A percentile compares a stretch with the other conserved stretches of the same genome.
These are phyloP conservation scores for Daedaleopsis sinensis DNA, from an alignment of 768 basidiomycete species.

Conservation along the genomic window DNA sequence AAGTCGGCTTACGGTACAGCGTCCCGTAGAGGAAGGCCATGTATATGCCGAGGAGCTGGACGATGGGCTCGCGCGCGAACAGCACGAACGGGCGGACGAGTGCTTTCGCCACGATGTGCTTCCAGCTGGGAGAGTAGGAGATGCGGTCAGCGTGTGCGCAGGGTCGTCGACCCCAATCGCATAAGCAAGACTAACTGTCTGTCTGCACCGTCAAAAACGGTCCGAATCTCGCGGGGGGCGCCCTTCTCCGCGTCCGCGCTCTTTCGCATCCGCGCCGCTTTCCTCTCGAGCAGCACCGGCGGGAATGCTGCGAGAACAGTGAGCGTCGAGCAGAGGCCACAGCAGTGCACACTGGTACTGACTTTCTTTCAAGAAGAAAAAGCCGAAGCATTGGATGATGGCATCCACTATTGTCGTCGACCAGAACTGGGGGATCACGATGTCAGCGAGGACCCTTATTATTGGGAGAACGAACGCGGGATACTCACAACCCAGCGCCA, in stretches of 20 bases:
- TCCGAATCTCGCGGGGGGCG: conserved; percentile 41
- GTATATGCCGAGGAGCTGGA: conserved; percentile 64
- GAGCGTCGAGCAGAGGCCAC: conserved; percentile 15
- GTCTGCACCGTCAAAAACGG: conserved; percentile 48
- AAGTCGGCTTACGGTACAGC: conserved; percentile 49
- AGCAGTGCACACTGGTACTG: conserved; percentile 26
- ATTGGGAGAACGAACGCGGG: background rate
- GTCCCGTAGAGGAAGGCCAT: conserved; percentile 71
- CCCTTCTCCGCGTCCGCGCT: conserved; percentile 53
- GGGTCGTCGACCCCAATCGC: no score
- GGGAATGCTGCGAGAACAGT: conserved; percentile 27
- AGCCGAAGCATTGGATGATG: conserved; percentile 53
- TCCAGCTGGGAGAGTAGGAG: conserved; percentile 48
- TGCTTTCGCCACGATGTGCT: conserved; percentile 50
- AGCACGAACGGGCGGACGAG: conserved; percentile 67
- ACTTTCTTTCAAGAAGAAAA: conserved; percentile 68
- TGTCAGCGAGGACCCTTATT: background rate
- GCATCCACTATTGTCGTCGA: conserved; percentile 62
- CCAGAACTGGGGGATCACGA: conserved; percentile 53
- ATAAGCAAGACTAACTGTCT: conserved; percentile 39
- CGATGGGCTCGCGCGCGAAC: conserved; percentile 60
- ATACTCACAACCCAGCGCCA: conserved; percentile 72
- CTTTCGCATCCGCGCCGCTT: conserved; percentile 49
- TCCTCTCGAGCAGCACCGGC: conserved; percentile 45
- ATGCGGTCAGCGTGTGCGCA: no score